A percentile compares a stretch with the other conserved stretches of the same genome.
Evolutionary conservation across 164 flowering plant species (phyloP).

Genomic region (Nymphaea thermarum): DNA sequence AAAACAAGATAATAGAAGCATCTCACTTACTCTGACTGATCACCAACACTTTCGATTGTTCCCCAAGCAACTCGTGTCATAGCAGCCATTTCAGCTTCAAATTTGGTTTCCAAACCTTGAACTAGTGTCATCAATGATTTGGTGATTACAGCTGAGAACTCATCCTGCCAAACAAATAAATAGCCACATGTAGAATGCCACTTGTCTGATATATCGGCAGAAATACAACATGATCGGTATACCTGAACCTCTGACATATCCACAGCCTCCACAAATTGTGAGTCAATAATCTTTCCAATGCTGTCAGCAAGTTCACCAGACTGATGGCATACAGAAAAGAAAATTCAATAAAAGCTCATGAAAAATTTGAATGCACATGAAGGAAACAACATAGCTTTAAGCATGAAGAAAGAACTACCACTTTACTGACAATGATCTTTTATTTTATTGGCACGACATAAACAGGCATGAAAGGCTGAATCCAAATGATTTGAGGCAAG

Average conservation of each 20-base stretch:
- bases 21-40: constrained; percentile 77
- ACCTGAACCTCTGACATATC: constrained; percentile 99
- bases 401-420: no score
- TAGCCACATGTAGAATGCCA: not conserved
- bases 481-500: no score
- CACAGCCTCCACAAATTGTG: constrained; percentile 55
- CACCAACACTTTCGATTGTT: constrained; percentile 97
- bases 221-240: not conserved
- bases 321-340: constrained; percentile 21
- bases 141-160: constrained; percentile 85
- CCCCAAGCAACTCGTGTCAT: constrained; percentile 99
- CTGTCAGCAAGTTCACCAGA: constrained; percentile 93
- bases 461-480: no score
- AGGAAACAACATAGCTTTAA: no score
- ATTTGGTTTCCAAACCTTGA: constrained; percentile 89
- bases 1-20: not conserved
- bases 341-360: not conserved
- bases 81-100: constrained; percentile 94
- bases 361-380: no score
- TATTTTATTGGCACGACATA: no score
- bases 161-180: constrained; percentile 54
- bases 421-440: no score
- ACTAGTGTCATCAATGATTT: constrained; percentile 81
- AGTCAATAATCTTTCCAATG: constrained; percentile 73
- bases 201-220: not conserved